Percentiles rank a stretch among this genome's conserved stretches.
Conservation (phyloP, 1,284 basidiomycete genomes). For the Amylostereum areolatum region DNA sequence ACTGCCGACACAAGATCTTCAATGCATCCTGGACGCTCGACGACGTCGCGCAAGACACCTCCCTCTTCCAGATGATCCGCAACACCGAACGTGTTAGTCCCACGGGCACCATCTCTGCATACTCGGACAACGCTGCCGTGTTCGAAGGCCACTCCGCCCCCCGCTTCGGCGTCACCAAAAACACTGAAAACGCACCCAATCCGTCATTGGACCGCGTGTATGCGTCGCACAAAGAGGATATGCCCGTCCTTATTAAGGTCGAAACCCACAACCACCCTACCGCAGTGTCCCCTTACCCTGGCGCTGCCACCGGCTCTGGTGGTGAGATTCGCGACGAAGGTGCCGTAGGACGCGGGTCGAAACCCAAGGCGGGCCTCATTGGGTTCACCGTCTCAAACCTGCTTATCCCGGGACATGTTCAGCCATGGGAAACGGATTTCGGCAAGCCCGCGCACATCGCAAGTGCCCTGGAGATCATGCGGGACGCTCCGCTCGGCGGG, state of each 20-base stretch:
- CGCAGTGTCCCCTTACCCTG: constrained; percentile 96
- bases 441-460: constrained; percentile 91
- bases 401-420: constrained; percentile 79
- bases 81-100: constrained; percentile 86
- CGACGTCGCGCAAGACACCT: constrained; percentile 58
- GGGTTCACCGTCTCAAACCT: constrained; percentile 97
- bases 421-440: constrained; percentile 91
- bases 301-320: constrained; percentile 95
- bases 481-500: constrained; percentile 91
- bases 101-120: constrained; percentile 87
- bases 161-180: constrained; percentile 67
- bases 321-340: constrained; percentile 99
- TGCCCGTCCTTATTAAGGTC: constrained; percentile 94
- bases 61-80: constrained; percentile 96
- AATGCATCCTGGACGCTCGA: constrained; percentile 97
- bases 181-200: too few species aligned
- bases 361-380: constrained; percentile 91
- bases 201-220: constrained; percentile 38
- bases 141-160: constrained; percentile 76
- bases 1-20: constrained; percentile 99
- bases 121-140: constrained; percentile 98
- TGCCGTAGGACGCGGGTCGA: constrained; percentile 90
- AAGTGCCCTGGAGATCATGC: constrained; percentile 94
- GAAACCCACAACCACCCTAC: constrained; percentile 99
- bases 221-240: constrained; percentile 54